These are phyloP conservation scores for Malassezia pachydermatis DNA, from an alignment of 1,284 basidiomycete genomes.

Conservation along the genomic window DNA sequence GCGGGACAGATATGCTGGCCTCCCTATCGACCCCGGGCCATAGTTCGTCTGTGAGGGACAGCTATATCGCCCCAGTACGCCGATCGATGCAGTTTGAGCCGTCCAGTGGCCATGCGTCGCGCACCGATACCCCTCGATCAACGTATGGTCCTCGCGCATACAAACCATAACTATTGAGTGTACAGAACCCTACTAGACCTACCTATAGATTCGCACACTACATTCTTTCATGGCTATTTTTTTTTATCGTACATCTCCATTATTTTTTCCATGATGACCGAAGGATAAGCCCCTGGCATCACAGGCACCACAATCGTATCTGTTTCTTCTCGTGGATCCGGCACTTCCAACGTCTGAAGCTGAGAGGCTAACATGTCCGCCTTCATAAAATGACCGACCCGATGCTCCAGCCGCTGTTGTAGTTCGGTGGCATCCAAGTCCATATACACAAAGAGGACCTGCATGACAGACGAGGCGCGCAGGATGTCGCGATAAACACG, in stretches of 20 bases:
- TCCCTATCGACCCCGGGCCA: background rate
- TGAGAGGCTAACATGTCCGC: conserved; percentile 75
- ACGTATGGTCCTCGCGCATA: no score
- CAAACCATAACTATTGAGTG: no score
- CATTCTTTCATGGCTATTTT: no score
- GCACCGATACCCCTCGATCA: no score
- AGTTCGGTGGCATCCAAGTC: conserved; percentile 60
- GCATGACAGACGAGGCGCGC: conserved; percentile 52
- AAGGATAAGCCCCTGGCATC: background rate
- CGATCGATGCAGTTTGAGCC: no score
- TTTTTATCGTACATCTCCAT: no score
- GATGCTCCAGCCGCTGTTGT: conserved; percentile 59
- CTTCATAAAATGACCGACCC: conserved; percentile 80
- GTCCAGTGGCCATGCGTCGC: no score
- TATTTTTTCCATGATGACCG: no score
- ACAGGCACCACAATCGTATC: background rate
- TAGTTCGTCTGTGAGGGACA: background rate
- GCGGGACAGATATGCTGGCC: background rate
- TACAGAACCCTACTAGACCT: no score
- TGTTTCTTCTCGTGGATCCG: conserved; percentile 35
- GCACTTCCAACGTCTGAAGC: conserved; percentile 65
- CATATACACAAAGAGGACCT: conserved; percentile 72
- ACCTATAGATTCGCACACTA: no score
- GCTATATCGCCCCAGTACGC: background rate
- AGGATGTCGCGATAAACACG: conserved; percentile 68